Conservation (phyloP, 306 rosid genomes). For the Gillenia trifoliata region DNA sequence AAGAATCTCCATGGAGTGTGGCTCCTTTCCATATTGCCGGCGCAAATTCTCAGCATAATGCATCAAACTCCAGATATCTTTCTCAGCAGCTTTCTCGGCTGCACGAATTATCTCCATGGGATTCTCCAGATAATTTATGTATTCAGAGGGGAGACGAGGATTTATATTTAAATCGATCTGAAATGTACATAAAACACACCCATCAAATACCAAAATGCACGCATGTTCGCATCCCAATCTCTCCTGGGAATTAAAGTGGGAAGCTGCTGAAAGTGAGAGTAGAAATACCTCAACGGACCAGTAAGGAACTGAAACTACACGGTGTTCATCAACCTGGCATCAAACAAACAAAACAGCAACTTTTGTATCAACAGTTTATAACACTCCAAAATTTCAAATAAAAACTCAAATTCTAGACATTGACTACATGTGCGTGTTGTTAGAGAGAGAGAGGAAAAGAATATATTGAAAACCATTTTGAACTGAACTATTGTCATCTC, state of each 20-base stretch:
- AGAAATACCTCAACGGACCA: slow-evolving; percentile 65
- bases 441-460: not conserved
- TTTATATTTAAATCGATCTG: slow-evolving; percentile 77
- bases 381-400: not conserved
- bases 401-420: slow-evolving; percentile 4
- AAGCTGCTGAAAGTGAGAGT: not conserved
- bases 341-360: slow-evolving; percentile 9
- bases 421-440: not conserved
- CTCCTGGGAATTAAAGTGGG: not conserved
- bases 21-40: slow-evolving; percentile 88
- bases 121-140: slow-evolving; percentile 83
- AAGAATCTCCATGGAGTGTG: slow-evolving; percentile 75
- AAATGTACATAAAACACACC: slow-evolving; percentile 6
- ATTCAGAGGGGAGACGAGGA: slow-evolving; percentile 83
- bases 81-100: slow-evolving; percentile 81
- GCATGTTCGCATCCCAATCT: not conserved
- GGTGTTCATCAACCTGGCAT: slow-evolving; percentile 88
- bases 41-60: slow-evolving; percentile 84
- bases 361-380: slow-evolving; percentile 4
- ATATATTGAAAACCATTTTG: not conserved
- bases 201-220: not conserved
- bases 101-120: slow-evolving; percentile 81
- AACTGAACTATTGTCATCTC: not conserved
- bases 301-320: slow-evolving; percentile 75
- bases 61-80: slow-evolving; percentile 81